phyloP scores from a whole-genome alignment of 306 rosid genomes.

The Parietaria judaica region DNA sequence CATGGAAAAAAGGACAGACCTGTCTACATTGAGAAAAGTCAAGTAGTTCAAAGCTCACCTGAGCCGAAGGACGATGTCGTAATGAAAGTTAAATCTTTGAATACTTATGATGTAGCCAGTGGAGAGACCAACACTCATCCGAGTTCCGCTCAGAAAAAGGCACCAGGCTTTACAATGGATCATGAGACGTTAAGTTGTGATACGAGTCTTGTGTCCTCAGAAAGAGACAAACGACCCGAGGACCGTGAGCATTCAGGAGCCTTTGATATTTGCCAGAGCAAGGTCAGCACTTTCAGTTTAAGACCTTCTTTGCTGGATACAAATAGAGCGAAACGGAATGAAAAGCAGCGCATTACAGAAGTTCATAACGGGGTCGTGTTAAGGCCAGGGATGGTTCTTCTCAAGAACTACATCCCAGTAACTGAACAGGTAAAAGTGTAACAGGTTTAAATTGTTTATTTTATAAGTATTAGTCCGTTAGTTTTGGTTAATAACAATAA shows the following conservation, averaged over 20 bases:
- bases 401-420: slow-evolving; percentile 35
- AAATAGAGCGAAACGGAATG: slow-evolving; percentile 45
- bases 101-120: background rate
- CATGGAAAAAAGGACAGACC: too few relatives aligned
- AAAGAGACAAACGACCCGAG: slow-evolving; percentile 2
- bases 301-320: slow-evolving; percentile 23
- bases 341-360: slow-evolving; percentile 11
- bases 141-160: slow-evolving; percentile 7
- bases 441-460: background rate
- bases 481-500: too few relatives aligned
- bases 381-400: slow-evolving; percentile 53
- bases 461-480: too few relatives aligned
- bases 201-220: background rate
- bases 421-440: slow-evolving; percentile 40
- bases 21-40: too few relatives aligned
- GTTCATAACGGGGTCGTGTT: background rate
- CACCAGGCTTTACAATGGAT: background rate
- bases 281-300: slow-evolving; percentile 11
- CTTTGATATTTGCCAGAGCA: slow-evolving; percentile 42
- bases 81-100: too few relatives aligned
- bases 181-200: background rate
- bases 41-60: too few relatives aligned
- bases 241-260: slow-evolving; percentile 7
- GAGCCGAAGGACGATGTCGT: too few relatives aligned
- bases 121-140: too few relatives aligned